Percentiles rank a stretch among this genome's conserved stretches.
Conservation (phyloP, 495 filamentous ascomycete species). For the Podospora pseudoanserina region DNA sequence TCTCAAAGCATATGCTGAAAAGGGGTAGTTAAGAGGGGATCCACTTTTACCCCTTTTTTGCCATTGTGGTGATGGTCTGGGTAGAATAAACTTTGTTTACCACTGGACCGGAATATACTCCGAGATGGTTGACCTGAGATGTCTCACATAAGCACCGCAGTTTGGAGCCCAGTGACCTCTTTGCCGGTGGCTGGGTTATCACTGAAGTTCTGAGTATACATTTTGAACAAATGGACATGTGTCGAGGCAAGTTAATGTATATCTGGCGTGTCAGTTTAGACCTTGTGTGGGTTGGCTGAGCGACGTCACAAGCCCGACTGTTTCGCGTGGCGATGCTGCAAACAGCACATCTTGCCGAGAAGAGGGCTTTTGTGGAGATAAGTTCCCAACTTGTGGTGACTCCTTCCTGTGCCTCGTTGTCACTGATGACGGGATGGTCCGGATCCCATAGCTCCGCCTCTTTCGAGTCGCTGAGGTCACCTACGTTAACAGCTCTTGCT, state of each 20-base stretch:
- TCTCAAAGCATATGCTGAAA: too few relatives aligned
- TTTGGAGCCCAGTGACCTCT: not conserved
- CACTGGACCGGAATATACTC: not conserved
- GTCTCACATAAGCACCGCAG: not conserved
- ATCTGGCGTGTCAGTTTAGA: too few relatives aligned
- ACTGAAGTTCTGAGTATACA: not conserved
- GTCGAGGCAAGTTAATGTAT: too few relatives aligned
- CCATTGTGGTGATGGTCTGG: too few relatives aligned
- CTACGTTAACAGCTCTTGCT: not conserved
- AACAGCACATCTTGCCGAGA: not conserved
- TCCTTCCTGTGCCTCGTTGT: not conserved
- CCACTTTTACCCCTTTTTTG: too few relatives aligned
- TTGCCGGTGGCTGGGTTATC: not conserved
- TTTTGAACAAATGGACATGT: too few relatives aligned
- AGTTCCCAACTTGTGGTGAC: not conserved
- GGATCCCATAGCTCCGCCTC: not conserved
- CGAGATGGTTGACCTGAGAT: not conserved
- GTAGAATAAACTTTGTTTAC: too few relatives aligned
- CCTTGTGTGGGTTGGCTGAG: too few relatives aligned
- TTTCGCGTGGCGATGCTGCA: not conserved
- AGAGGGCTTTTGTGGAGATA: not conserved
- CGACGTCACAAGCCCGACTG: not conserved
- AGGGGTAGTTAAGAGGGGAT: too few relatives aligned
- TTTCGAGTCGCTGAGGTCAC: not conserved
- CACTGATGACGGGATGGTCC: not conserved